Base-by-base conservation (phyloP, 257 asterid genomes). In the Solanum paucissectum region DNA sequence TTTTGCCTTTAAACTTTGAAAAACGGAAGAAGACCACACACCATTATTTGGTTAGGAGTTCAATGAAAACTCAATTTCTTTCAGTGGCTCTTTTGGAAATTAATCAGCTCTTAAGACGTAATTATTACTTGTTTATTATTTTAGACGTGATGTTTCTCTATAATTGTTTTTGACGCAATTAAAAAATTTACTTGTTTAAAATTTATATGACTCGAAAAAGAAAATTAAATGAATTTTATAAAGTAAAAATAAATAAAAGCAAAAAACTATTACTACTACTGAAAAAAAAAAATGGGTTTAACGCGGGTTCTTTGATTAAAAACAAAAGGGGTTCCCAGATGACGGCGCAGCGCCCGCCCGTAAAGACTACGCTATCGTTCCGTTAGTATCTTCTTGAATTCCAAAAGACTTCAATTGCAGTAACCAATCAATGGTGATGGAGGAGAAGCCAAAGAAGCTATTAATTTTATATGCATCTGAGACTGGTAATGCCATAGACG, bases 401-500 rank as follows among this genome's bases (percentile, higher is more conserved):
- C 81, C 14, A 9, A 36, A 73, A 37, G 52, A 74, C 32, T 74
- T 20, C 42, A 7, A 74, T 13, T 27, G 74, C 74, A 68, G 74
- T 27, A 27, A 29, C 38, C 10, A 18, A 33, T 33, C 42, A 72
- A 72, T 33, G 79, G 44, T 72, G 44, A 74, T 74, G 49, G 52
- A 0, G 74, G 75, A 87, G 87, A 92, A 90, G 44, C 58, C 58
- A 71, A 89, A 89, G 83, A 91, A 91, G 92, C 86, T 96, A 85
- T 87, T 94, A 64, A 92, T 96, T 71, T 83, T 96, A 86, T 93
- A 94, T 87, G 99, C 99, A 88, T 94, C 99, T 1, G 94, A 96
- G 88, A 96, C 98, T 5, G 99, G 99, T 75, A 96, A 96, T 87
- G 96, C 99, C 34, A 90, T 94, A 79, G 99, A 96, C 87, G 98